Evolutionary conservation across 176 grass and related monocot species (phyloP).

Genomic region (Neostapfia colusana): DNA sequence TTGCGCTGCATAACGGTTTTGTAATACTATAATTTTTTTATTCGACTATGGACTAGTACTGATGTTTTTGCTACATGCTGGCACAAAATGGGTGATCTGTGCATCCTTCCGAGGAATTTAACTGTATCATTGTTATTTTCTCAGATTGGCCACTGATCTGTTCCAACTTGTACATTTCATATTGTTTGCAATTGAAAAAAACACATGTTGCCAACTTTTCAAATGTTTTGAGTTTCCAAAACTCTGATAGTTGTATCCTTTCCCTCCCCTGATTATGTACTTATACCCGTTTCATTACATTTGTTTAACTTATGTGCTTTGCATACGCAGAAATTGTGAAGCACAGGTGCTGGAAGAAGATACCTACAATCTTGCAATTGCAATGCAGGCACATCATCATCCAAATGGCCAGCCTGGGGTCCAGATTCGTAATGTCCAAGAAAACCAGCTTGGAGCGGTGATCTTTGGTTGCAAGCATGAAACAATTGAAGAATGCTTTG

Average conservation of each 20-base stretch:
- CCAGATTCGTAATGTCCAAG: slow-evolving; percentile 54
- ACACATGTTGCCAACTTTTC: background rate
- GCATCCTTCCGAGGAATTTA: background rate
- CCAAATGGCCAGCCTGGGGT: background rate
- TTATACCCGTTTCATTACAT: background rate
- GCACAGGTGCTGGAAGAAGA: slow-evolving; percentile 49
- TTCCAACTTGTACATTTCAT: background rate
- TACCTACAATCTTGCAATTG: slow-evolving; percentile 19
- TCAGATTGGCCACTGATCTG: background rate
- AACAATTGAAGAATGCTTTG: slow-evolving; percentile 79
- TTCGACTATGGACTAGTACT: background rate
- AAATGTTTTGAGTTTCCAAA: background rate
- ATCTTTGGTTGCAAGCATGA: slow-evolving; percentile 86
- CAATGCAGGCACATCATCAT: slow-evolving; percentile 35
- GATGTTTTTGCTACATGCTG: background rate
- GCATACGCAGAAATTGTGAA: slow-evolving; percentile 13
- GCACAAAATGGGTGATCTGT: slow-evolving; percentile 11
- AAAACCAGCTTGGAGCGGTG: slow-evolving; percentile 67
- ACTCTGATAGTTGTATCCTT: background rate
- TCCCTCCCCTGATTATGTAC: slow-evolving; percentile 2
- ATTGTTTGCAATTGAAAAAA: background rate
- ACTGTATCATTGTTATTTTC: background rate
- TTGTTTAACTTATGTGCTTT: slow-evolving; percentile 3
- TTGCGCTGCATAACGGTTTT: slow-evolving; percentile 2
- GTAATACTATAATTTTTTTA: background rate